Evolutionary conservation across 1,284 basidiomycete genomes (phyloP), one percentile per base, ranked within the genome.

Genomic region (Ceratobasidium sp.): DNA sequence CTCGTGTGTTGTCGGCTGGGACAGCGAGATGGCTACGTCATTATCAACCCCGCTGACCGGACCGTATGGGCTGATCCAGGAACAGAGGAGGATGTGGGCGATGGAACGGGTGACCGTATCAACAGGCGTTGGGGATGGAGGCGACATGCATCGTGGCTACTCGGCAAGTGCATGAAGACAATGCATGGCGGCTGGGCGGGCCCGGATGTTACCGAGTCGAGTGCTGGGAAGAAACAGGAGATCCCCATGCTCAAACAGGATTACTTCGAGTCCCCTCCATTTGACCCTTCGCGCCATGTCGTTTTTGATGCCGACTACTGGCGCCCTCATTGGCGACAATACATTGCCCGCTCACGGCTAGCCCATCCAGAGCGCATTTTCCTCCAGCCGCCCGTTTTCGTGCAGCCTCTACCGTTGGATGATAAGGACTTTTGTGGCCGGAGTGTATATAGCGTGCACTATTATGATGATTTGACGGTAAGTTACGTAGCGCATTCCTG

Each of bases 1-100:
- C 58, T 88, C 90, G 52, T 95, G 94, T 76, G 88, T 99, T 28
- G 90, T 98, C 72, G 97, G 97, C 0, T 98, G 97, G 97, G 97
- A 99, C 80, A 93, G 91, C 86, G 87, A 71, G 85, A 87, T 66
- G 95, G 95, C 0, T 86, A 82, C 13, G 89, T 95, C 38, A 87
- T 86, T 2, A 87, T 98, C 69, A 95, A 98, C 81, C 96, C 97
- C 0, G 87, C 91, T 66, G 95, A 95, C 1, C 81, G 81, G 54
- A 89, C 85, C 69, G 83, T 93, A 55, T 96, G 94, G 93, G 84
- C 89, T 0, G 86, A 90, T 38, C 86, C 87, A 0, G 81, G 26
- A 21, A 72, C 72, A n/a, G 80, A 81, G 69, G 54, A 57, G 21
- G 77, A 80, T 26, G 67, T 32, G 1, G 54, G 43, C 6, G 67